These are phyloP conservation scores for Ceratobasidium theobromae DNA, from an alignment of 1,284 basidiomycete species.

Conservation along the genomic window DNA sequence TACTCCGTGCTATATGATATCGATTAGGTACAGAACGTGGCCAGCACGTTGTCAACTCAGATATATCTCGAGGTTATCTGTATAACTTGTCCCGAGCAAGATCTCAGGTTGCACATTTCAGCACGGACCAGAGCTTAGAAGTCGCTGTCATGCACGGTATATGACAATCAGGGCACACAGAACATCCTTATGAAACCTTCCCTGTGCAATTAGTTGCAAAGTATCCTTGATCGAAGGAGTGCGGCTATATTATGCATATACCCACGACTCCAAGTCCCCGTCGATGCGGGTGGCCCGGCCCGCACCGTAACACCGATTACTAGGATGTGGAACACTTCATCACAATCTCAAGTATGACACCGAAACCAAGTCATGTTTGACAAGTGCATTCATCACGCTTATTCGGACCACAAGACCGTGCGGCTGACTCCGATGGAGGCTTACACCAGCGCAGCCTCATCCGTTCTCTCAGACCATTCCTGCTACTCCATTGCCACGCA, in stretches of 20 bases:
- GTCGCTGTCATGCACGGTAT: not conserved
- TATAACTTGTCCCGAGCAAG: not conserved
- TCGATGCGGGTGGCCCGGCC: too few relatives aligned
- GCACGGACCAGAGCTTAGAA: not conserved
- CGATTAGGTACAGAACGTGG: conserved; percentile 7
- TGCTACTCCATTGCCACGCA: not conserved
- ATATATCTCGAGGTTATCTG: not conserved
- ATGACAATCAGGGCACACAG: not conserved
- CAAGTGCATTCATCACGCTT: not conserved
- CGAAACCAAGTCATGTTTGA: not conserved
- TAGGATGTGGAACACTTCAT: not conserved
- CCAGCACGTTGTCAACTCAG: not conserved
- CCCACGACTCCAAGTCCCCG: too few relatives aligned
- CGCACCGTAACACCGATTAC: too few relatives aligned
- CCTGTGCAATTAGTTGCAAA: not conserved
- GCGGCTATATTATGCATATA: too few relatives aligned
- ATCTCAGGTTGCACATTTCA: not conserved
- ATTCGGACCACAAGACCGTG: not conserved
- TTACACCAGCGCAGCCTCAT: not conserved
- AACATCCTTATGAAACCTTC: not conserved
- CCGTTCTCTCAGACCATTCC: too few relatives aligned
- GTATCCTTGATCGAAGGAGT: too few relatives aligned
- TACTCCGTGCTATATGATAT: not conserved
- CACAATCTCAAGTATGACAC: not conserved
- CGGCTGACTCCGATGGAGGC: not conserved